Base-by-base conservation (phyloP, 306 rosid species). In the Aeschynomene evenia region DNA sequence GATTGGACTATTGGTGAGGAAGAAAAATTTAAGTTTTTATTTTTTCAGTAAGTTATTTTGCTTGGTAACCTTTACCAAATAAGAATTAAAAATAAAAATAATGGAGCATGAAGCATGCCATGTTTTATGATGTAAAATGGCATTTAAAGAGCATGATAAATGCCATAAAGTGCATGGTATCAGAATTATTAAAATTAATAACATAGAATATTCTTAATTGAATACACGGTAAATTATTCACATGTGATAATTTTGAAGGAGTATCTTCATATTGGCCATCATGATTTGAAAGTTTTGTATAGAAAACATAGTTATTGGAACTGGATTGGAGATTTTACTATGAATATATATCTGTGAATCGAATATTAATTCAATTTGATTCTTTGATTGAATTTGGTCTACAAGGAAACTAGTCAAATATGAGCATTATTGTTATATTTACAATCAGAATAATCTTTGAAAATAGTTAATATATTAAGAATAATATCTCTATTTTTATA, bases 31-130 rank as follows among this genome's bases (percentile, higher is more conserved):
- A 15, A 3, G 3, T 49, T 2, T 5, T n/a, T n/a, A n/a, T n/a
- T n/a, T n/a, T 6, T 29, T 16, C 3, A 53, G 24, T 28, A 60
- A 68, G 68, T 68, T 59, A 7, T 2, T 69, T 69, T 54, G 8
- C 11, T 54, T 43, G 9, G 42, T 33, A 14, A 36, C 46, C 2
- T 43, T 24, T 59, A 15, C 78, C 29, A 51, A 66, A 66, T 31
- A 57, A 26, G 14, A 21, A 45, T n/a, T 20, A 26, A 1, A 9
- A n/a, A n/a, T n/a, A n/a, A n/a, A 33, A 14, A 19, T 7, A 52
- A 52, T 43, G 6, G 31, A 73, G 73, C 80, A 50, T 65, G 75
- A 43, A 23, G 51, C 50, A 40, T 52, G 80, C 40, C 84, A 42
- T 71, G 34, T 37, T 60, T 43, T 61, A 63, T 34, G 74, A 24